Evolutionary conservation across 2,329 filamentous ascomycete species (phyloP).

Genomic region (Scopulariopsis brevicaulis): DNA sequence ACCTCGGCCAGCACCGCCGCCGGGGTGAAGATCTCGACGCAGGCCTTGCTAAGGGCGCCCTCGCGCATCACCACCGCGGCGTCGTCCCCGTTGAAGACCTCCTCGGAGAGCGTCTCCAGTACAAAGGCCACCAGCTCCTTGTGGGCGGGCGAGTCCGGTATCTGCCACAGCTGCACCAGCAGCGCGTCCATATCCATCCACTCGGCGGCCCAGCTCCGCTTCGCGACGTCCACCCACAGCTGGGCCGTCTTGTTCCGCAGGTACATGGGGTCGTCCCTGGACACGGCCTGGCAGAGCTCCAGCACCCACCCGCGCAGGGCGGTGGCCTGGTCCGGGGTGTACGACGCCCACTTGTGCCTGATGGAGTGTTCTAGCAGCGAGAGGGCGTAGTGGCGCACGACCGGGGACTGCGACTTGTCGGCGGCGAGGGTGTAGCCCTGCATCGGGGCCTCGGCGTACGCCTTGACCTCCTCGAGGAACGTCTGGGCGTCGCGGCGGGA

Average conservation of each 20-base stretch:
- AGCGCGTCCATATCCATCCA: constrained; percentile 93
- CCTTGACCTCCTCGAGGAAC: constrained; percentile 80
- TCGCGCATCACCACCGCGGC: constrained; percentile 73
- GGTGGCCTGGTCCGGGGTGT: constrained; percentile 54
- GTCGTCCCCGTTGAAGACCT: constrained; percentile 88
- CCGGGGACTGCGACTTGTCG: constrained; percentile 61
- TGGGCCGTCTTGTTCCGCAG: constrained; percentile 89
- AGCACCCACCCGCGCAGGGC: constrained; percentile 68
- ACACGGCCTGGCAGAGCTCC: constrained; percentile 61
- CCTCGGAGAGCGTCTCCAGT: constrained; percentile 85
- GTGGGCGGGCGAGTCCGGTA: constrained; percentile 46
- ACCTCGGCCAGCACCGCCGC: constrained; percentile 61
- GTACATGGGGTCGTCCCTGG: constrained; percentile 65
- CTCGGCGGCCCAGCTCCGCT: constrained; percentile 81
- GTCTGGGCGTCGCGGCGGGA: constrained; percentile 71
- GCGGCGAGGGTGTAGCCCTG: constrained; percentile 77
- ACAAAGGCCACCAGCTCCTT: constrained; percentile 84
- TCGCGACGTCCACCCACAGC: constrained; percentile 90
- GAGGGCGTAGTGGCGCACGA: constrained; percentile 87
- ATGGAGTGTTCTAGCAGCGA: constrained; percentile 86
- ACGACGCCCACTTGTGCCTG: constrained; percentile 71
- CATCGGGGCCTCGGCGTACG: constrained; percentile 64
- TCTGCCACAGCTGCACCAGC: constrained; percentile 74
- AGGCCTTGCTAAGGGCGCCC: constrained; percentile 73
- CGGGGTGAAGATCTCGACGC: constrained; percentile 90